phyloP scores from a whole-genome alignment of 768 basidiomycete genomes.

The Russula sp. region DNA sequence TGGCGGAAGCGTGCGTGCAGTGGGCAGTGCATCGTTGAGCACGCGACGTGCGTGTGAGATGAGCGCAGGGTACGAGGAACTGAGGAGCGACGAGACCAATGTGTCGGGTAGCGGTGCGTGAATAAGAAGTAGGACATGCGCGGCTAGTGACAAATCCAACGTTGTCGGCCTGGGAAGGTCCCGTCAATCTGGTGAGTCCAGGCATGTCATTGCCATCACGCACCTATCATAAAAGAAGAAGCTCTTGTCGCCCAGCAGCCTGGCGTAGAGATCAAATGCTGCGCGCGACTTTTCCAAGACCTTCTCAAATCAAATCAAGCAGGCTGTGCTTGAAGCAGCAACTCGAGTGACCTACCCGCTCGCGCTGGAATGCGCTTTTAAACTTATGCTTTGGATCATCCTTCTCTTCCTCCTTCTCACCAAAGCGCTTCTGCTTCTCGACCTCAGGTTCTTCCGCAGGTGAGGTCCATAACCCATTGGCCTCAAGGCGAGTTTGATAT shows the following conservation, averaged over 20 bases:
- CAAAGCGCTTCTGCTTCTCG: slow-evolving; percentile 36
- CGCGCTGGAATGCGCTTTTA: slow-evolving; percentile 52
- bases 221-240: slow-evolving; percentile 50
- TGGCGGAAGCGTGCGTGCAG: slow-evolving; percentile 21
- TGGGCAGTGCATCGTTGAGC: slow-evolving; percentile 28
- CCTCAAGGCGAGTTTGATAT: slow-evolving; percentile 52
- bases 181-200: not conserved
- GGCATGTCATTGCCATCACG: not conserved
- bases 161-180: slow-evolving; percentile 43
- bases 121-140: slow-evolving; percentile 56
- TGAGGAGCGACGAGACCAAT: slow-evolving; percentile 46
- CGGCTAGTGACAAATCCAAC: slow-evolving; percentile 59
- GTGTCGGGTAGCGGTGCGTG: slow-evolving; percentile 57
- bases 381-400: slow-evolving; percentile 34
- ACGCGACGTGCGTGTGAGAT: slow-evolving; percentile 52
- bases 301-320: slow-evolving; percentile 30
- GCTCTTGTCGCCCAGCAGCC: slow-evolving; percentile 41
- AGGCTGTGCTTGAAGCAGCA: not conserved
- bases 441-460: slow-evolving; percentile 35
- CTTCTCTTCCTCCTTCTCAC: slow-evolving; percentile 24
- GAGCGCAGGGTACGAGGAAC: slow-evolving; percentile 49
- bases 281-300: slow-evolving; percentile 50
- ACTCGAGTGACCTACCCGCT: slow-evolving; percentile 42
- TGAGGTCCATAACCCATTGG: slow-evolving; percentile 54
- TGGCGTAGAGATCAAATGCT: slow-evolving; percentile 50